Evolutionary conservation across 495 filamentous ascomycete species (phyloP).

Genomic region (Tuber indicum): DNA sequence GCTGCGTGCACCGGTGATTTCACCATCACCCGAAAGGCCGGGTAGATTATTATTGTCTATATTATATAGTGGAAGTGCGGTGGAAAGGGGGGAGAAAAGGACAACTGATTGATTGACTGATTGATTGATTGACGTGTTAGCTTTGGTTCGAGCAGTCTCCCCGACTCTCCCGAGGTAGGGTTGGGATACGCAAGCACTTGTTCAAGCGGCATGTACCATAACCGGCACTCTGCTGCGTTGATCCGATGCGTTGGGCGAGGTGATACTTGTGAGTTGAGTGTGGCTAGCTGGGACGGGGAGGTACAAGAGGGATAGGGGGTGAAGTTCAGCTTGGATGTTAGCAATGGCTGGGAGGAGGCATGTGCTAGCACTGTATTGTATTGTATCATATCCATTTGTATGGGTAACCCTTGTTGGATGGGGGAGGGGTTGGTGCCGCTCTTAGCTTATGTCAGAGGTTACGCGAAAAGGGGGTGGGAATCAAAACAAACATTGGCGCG

Average conservation of each 20-base stretch:
- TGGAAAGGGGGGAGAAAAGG: background rate
- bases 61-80: background rate
- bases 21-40: background rate
- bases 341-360: background rate
- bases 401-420: background rate
- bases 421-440: background rate
- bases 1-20: background rate
- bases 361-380: background rate
- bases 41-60: background rate
- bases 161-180: background rate
- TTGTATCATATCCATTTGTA: background rate
- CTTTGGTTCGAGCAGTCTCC: background rate
- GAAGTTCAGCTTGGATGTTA: background rate
- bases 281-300: conserved; percentile 4
- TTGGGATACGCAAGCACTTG: background rate
- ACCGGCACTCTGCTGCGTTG: background rate
- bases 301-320: conserved; percentile 2
- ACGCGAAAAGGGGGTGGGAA: background rate
- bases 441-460: background rate
- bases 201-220: background rate
- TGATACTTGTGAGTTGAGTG: background rate
- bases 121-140: background rate
- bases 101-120: background rate
- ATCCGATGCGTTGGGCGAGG: background rate
- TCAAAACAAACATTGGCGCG: conserved; percentile 2